Base-by-base conservation (phyloP, 352 stramenopile genomes). In the Phytophthora melonis region DNA sequence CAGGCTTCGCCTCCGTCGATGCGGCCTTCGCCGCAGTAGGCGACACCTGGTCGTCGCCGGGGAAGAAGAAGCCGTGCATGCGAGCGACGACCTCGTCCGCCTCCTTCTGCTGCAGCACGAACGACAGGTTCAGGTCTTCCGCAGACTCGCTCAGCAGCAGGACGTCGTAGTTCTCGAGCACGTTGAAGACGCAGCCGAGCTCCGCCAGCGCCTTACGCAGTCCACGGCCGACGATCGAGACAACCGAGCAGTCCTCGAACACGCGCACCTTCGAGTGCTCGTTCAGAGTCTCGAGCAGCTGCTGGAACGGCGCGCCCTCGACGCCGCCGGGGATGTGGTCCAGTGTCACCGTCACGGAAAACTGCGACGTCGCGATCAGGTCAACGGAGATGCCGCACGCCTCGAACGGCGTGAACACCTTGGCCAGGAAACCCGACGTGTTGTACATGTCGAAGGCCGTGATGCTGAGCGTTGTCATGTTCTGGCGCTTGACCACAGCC, bases 91-190 rank as follows among this genome's bases (percentile, higher is more conserved):
- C 72, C 4, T 85, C 83, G 57, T 95, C 87, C 30, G 91, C 88
- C 47, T 90, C 77, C 56, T 87, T 83, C 59, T 95, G 83, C 75
- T 93, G 80, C n/a, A 97, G 72, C 23, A 97, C 91, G 61, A 97
- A 97, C 47, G 88, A 96, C 66, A 97, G 70, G 71, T 97, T 97
- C n/a, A 97, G 69, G 72, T 97, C 91, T 77, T 97, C 91, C 9
- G 91, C 88, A 30, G 90, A 96, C 47, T 96, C 91, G 56, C 86
- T 95, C 8, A 97, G 77, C 62, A 97, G 77, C 62, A 97, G 68
- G 30, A 97, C 87, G 36, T 96, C 89, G 72, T 93, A 94, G 52
- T 91, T 89, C 56, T 94, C 86, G 10, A 97, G 80, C 53, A 94
- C 81, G n/a, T 80, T 82, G 61, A 97, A 95, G n/a, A 94, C 84